phyloP scores from a whole-genome alignment of 352 stramenopile species.

The Phytophthora europaea region DNA sequence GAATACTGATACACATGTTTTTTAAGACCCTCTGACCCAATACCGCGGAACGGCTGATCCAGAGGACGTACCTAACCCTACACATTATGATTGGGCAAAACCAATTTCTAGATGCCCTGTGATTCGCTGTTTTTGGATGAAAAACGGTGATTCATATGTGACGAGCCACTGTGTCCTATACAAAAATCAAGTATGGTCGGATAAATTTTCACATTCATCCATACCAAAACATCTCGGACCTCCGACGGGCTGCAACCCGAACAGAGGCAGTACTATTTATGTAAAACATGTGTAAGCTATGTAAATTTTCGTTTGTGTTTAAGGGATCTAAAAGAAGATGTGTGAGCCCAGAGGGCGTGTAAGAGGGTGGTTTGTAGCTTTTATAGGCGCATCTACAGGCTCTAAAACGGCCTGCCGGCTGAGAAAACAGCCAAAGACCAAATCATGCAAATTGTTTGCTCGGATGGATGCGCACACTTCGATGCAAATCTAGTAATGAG shows the following conservation, averaged over 20 bases:
- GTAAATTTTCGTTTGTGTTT: not conserved
- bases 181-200: no score
- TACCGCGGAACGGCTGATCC: no score
- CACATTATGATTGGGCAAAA: no score
- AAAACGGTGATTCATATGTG: no score
- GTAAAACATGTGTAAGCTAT: not conserved
- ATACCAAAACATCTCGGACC: not conserved
- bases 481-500: not conserved
- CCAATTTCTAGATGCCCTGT: no score
- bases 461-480: not conserved
- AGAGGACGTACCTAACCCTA: no score
- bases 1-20: no score
- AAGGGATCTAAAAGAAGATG: not conserved
- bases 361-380: not conserved
- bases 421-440: conserved; percentile 8
- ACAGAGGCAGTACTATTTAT: not conserved
- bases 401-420: not conserved
- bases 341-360: not conserved
- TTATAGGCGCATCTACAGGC: not conserved
- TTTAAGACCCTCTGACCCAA: no score
- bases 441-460: not conserved
- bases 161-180: no score
- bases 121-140: no score
- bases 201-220: no score
- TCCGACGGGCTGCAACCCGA: not conserved